Evolutionary conservation across 345 rosid species (phyloP).

Genomic region (Schrenkiella parvula): DNA sequence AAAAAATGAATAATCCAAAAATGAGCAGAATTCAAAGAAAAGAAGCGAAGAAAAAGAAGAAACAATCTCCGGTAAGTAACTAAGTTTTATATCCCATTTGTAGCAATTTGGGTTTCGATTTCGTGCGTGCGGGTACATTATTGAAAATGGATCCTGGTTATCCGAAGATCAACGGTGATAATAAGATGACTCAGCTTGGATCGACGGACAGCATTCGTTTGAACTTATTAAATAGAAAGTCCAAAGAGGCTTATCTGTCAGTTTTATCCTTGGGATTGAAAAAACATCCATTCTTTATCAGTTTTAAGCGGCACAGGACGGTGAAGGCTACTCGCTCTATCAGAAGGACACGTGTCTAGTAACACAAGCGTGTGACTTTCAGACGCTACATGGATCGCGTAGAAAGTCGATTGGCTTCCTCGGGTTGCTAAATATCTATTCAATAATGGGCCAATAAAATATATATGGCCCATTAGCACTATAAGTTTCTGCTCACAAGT

Average conservation of each 20-base stretch:
- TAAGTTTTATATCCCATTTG: neutral
- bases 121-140: neutral
- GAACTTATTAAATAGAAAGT: neutral
- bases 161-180: slow-evolving; percentile 14
- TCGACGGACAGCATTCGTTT: neutral
- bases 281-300: too few relatives aligned
- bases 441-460: neutral
- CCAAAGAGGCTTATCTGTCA: slow-evolving; percentile 16
- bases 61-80: neutral
- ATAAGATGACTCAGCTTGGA: neutral
- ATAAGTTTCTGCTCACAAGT: too few relatives aligned
- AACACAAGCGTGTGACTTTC: neutral
- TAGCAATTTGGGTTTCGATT: neutral
- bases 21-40: neutral
- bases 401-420: neutral
- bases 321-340: neutral
- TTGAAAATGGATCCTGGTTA: neutral
- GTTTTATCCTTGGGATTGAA: neutral
- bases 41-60: neutral
- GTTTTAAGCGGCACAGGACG: neutral
- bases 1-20: neutral
- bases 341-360: neutral
- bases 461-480: too few relatives aligned
- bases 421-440: slow-evolving; percentile 12
- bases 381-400: neutral